A percentile compares a stretch with the other conserved stretches of the same genome.
Conservation (phyloP, 2,329 filamentous ascomycete genomes). For the Aspergillus proliferans region DNA sequence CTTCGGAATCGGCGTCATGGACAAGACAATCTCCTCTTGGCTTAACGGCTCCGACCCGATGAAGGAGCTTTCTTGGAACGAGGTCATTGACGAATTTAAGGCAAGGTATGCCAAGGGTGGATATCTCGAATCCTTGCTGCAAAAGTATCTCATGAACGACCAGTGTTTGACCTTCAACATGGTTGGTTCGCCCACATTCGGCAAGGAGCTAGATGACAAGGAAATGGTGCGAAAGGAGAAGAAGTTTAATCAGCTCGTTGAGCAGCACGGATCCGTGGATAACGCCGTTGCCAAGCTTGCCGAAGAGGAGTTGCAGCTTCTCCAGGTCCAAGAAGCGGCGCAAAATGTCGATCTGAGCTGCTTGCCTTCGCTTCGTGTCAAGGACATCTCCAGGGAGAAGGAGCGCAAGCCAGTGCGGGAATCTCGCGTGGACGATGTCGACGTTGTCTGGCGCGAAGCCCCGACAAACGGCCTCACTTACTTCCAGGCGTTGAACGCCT, state of each 20-base stretch:
- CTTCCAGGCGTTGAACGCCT: constrained; percentile 78
- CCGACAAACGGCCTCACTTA: constrained; percentile 95
- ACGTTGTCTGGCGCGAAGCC: constrained; percentile 84
- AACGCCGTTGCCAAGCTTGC: constrained; percentile 67
- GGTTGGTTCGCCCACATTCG: constrained; percentile 73
- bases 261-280: constrained; percentile 63
- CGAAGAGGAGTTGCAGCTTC: constrained; percentile 69
- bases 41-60: constrained; percentile 94
- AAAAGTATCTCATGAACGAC: constrained; percentile 86
- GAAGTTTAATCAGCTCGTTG: constrained; percentile 66
- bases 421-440: constrained; percentile 54
- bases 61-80: constrained; percentile 84
- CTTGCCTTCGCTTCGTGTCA: constrained; percentile 78
- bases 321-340: constrained; percentile 77
- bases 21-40: constrained; percentile 84
- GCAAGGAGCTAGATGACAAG: constrained; percentile 66
- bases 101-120: constrained; percentile 64
- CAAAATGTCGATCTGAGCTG: constrained; percentile 80
- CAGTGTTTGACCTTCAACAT: constrained; percentile 89
- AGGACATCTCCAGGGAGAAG: constrained; percentile 76
- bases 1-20: constrained; percentile 86
- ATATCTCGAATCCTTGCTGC: constrained; percentile 77
- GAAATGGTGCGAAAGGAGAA: constrained; percentile 67
- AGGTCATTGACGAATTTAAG: constrained; percentile 78
- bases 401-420: constrained; percentile 64